Percentiles rank a stretch among this genome's conserved stretches.
phyloP scores from a whole-genome alignment of 2,329 filamentous ascomycete genomes.

The Pestalotiopsis sp. region DNA sequence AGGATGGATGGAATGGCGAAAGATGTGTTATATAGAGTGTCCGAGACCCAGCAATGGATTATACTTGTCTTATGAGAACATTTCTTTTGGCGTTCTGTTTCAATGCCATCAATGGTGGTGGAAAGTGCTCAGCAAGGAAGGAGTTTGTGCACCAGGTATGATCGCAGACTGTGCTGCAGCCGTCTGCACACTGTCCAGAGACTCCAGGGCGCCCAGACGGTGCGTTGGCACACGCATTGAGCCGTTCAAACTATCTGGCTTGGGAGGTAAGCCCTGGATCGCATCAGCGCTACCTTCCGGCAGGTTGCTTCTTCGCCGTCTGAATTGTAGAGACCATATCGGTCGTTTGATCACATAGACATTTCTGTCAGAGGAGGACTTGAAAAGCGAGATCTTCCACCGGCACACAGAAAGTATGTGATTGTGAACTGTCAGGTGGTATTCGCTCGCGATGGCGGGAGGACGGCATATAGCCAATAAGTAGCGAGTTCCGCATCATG shows the following conservation, averaged over 20 bases:
- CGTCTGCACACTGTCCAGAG: neutral
- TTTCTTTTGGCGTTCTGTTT: no score
- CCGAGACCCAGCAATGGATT: neutral
- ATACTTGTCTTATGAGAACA: no score
- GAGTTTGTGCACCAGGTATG: neutral
- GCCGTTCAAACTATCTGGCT: neutral
- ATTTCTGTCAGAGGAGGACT: neutral
- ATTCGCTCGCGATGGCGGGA: slow-evolving; percentile 5
- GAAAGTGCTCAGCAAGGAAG: neutral
- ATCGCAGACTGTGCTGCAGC: neutral
- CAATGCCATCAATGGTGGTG: neutral
- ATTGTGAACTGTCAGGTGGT: slow-evolving; percentile 11
- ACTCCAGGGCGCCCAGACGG: neutral
- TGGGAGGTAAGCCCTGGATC: neutral
- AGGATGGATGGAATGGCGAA: neutral
- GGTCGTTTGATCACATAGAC: neutral
- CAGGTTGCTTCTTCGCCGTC: neutral
- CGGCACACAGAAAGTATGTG: neutral
- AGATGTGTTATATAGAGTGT: neutral
- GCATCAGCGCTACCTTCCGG: neutral
- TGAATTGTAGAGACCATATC: neutral
- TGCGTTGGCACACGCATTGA: neutral
- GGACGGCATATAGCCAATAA: slow-evolving; percentile 4
- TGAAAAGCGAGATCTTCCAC: neutral
- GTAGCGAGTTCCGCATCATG: slow-evolving; percentile 11